Base-by-base conservation (phyloP, 805 yeast genomes). In the Hermanozyma aechmeae region DNA sequence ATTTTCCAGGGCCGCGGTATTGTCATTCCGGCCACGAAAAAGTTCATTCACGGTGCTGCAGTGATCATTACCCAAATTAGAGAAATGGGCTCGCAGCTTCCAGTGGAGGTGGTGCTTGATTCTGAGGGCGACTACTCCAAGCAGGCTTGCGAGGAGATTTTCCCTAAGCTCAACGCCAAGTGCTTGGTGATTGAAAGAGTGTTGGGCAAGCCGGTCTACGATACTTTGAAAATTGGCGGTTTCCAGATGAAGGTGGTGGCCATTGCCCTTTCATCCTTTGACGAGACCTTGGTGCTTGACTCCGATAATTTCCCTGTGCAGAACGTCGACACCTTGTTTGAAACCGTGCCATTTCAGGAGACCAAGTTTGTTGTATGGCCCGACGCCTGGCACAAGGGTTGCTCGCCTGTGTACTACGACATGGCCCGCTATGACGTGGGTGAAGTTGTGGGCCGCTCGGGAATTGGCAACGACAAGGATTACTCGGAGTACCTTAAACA, bases 151-250 rank as follows among this genome's bases (percentile, higher is more conserved):
- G 73, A 71, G 14, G 55, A 57, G 6, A 60, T 79, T 3, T 60
- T 83, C 40, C 86, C 89, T 0, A 42, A 48, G 13, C 52, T 77
- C 32, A 69, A 75, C 35, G 89, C 79, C 4, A 65, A 64, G 38
- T 84, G 95, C 62, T 70, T 80, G 11, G 68, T 76, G 11, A 46
- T 67, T 33, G 54, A 59, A 11, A 51, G 53, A 3, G 51, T 55
- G 12, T 61, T 79, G 34, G 87, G 89, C 4, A 48, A 61, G 13
- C 61, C 60, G 5, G 66, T 73, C 8, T 39, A 32, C 21, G 22
- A 15, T 6, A 21, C 15, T 10, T 38, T 48, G 25, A 14, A 43
- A 32, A 16, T 41, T 42, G 27, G 44, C 29, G 65, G 63, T 6
- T 64, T 60, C 34, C 68, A 59, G 33, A 40, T 51, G 32, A 64